Percentiles rank a stretch among this genome's conserved stretches.
Evolutionary conservation across 257 asterid species (phyloP).

Genomic region (Scutellaria minor): DNA sequence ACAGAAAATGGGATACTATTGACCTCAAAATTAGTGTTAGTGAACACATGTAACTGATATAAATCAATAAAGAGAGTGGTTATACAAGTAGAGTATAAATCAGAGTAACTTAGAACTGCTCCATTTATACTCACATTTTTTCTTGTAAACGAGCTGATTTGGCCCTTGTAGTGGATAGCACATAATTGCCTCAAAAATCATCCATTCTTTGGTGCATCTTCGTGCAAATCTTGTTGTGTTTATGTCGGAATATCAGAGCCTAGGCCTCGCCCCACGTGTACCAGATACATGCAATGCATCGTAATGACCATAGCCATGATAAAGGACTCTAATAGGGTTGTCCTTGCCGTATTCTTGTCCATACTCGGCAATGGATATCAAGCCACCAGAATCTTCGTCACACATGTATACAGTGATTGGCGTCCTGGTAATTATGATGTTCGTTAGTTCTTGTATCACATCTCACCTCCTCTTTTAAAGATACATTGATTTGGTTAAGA

Average conservation of each 20-base stretch:
- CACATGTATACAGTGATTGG: constrained; percentile 91
- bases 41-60: neutral
- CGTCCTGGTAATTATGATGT: constrained; percentile 55
- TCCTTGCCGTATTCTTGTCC: constrained; percentile 91
- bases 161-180: neutral
- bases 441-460: constrained; percentile 29
- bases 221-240: neutral
- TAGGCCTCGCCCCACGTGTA: constrained; percentile 58
- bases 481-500: neutral
- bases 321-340: constrained; percentile 72
- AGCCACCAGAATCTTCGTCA: constrained; percentile 69
- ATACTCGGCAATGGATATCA: constrained; percentile 88
- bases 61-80: neutral
- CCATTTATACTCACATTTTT: constrained; percentile 3
- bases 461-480: neutral
- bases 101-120: neutral
- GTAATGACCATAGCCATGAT: constrained; percentile 91
- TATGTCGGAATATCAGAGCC: constrained; percentile 45
- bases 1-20: neutral
- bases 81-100: neutral
- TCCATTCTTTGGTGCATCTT: neutral
- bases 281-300: constrained; percentile 75
- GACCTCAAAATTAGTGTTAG: neutral
- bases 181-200: neutral
- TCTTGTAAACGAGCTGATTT: constrained; percentile 9